These are phyloP conservation scores for Cotoneaster glaucophyllus DNA, from an alignment of 306 rosid species.

Conservation along the genomic window DNA sequence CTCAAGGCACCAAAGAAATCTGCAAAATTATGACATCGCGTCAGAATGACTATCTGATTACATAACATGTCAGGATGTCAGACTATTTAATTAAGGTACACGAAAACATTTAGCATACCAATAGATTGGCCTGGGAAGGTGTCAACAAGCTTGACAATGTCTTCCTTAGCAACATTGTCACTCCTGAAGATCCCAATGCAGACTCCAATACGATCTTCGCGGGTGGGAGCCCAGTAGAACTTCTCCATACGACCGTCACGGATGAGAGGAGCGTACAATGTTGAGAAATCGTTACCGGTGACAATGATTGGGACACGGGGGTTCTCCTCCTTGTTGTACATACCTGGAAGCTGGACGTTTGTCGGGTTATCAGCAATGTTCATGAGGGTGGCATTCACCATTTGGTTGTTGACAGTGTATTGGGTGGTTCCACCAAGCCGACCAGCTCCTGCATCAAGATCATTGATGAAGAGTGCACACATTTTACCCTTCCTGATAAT, in stretches of 20 bases:
- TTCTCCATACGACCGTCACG: conserved; percentile 99
- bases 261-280: conserved; percentile 91
- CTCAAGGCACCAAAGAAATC: conserved; percentile 49
- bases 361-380: conserved; percentile 97
- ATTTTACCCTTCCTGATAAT: conserved; percentile 87
- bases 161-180: conserved; percentile 41
- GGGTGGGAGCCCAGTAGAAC: conserved; percentile 97
- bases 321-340: conserved; percentile 99
- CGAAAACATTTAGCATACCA: conserved; percentile 32
- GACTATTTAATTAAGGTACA: neutral
- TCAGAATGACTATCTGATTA: neutral
- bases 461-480: conserved; percentile 86
- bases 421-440: conserved; percentile 95
- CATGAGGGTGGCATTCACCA: conserved; percentile 99
- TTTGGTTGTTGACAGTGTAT: conserved; percentile 97
- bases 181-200: conserved; percentile 74
- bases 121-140: conserved; percentile 98
- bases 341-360: conserved; percentile 92
- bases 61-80: neutral
- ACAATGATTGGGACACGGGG: conserved; percentile 91
- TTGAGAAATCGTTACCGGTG: conserved; percentile 97
- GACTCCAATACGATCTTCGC: conserved; percentile 86
- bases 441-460: conserved; percentile 98
- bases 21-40: neutral
- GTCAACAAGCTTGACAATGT: conserved; percentile 72